Evolutionary conservation across 768 basidiomycete genomes (phyloP), one percentile per base, ranked within the genome.

Genomic region (Termitomyces sp.): DNA sequence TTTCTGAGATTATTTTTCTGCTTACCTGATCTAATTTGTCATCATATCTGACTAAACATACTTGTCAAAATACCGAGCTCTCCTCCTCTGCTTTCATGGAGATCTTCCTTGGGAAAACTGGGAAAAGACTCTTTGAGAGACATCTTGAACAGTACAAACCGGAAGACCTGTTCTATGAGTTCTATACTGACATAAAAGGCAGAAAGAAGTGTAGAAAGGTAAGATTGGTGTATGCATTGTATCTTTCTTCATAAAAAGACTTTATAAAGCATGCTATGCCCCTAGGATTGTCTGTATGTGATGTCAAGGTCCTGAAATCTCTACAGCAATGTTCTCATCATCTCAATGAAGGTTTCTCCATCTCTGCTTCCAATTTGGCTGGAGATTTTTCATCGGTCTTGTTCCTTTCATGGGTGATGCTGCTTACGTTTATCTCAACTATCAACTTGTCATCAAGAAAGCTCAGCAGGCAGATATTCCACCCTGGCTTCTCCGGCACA

Each of bases 351-450:
- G 85, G 90, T 2, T 91, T 97, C 76, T 76, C 67, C 42, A 30
- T 96, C 1, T 88, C 85, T 58, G 94, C 10, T 66, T 95, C 52
- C 82, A 84, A 12, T 93, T 96, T 58, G 94, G 94, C 0, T 94
- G 88, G 87, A 83, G 90, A 0, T 89, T 92, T 71, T 68, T 91
- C 64, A 88, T 94, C 67, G 86, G 87, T 0, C 76, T 90, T 17
- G 67, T 93, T 44, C 91, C 91, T 8, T 71, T 84, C 35, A 78
- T 81, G 0, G 91, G 91, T 16, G 87, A 90, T 63, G 73, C 82
- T 30, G 76, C 82, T 1, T 83, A 87, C 62, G 78, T 79, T 5
- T 43, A 70, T 2, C 77, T 94, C 55, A 86, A 90, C 70, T 92
- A 95, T 70, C 62, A 74, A 44, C 84, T 96, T 57, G 82, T 97